Evolutionary conservation across 148 eudicot species (phyloP), one percentile per base, ranked within the genome.

Genomic region (Hydrangea macrophylla): DNA sequence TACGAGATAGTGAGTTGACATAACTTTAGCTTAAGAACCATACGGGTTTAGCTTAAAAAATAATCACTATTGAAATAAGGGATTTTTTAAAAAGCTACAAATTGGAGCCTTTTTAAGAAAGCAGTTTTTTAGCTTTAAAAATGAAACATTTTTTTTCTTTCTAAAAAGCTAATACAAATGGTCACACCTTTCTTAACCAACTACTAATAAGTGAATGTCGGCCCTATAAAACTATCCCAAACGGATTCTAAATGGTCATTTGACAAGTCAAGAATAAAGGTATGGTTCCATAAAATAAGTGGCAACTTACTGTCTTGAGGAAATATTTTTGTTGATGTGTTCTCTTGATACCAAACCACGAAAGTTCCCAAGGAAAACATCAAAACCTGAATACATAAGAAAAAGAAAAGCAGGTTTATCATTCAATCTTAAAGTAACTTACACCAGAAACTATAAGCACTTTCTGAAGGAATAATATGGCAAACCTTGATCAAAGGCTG

Each of bases 401-500:
- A 13, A 44, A 18, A 17, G 6, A 48, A 48, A 42, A 48, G 6
- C 53, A 48, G 4, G 5, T 1, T 48, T 18, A 48, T 17, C 17
- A 1, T 48, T 48, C 17, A 2, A 48, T 17, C n/a, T 18, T 48
- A 18, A 5, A 18, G 23, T 17, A 48, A 48, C 5, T 48, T n/a
- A 64, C 42, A 62, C 44, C 22, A 13, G 25, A 45, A 65, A 65
- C 55, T 10, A 12, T 32, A 65, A 45, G 22, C 45, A 17, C 58
- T 22, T n/a, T n/a, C 33, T 64, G 18, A 66, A 17, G 18, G 23
- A 17, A 18, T 62, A 11, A 51, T 9, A 61, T 18, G 51, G 70
- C 84, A 70, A 71, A 94, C 99, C 99, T 87, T 94, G 99, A 85
- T 94, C 99, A 76, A 75, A 94, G 53, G 99, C 99, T 62, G 99